phyloP scores from a whole-genome alignment of 2,329 filamentous ascomycete species.

The Niveomyces coronatus region DNA sequence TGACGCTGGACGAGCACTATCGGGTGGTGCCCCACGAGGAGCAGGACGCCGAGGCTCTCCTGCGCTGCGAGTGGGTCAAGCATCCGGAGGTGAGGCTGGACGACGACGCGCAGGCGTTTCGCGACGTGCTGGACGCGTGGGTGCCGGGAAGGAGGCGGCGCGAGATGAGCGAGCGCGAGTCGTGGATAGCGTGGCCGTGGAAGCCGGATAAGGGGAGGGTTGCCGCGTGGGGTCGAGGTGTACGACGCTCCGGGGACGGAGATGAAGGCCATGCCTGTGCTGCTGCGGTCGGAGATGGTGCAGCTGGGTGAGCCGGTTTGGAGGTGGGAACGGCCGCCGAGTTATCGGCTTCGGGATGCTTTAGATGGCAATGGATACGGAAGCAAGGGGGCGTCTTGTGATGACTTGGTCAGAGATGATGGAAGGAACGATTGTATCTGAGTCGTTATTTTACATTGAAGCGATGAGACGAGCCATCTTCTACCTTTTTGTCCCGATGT shows the following conservation, averaged over 20 bases:
- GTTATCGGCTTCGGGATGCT: slow-evolving; percentile 20
- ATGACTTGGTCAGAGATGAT: no score
- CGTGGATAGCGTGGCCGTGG: background rate
- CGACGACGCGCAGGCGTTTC: background rate
- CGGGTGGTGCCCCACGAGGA: background rate
- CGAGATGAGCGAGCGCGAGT: background rate
- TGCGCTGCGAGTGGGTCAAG: background rate
- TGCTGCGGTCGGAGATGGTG: background rate
- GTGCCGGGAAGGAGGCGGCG: no score
- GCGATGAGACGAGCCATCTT: no score
- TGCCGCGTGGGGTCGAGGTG: background rate
- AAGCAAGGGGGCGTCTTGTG: no score
- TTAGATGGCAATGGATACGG: slow-evolving; percentile 35
- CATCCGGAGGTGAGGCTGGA: background rate
- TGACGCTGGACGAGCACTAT: slow-evolving; percentile 15
- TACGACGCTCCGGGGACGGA: background rate
- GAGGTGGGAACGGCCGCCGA: background rate
- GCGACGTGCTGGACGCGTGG: background rate
- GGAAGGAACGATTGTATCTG: no score
- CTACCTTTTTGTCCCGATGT: no score
- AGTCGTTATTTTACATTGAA: no score
- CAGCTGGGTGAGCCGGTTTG: background rate
- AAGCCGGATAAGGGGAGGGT: background rate
- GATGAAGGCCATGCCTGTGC: background rate
- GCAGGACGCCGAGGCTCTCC: background rate